Base-by-base conservation (phyloP, 345 rosid species). In the Xanthoceras sorbifolium region DNA sequence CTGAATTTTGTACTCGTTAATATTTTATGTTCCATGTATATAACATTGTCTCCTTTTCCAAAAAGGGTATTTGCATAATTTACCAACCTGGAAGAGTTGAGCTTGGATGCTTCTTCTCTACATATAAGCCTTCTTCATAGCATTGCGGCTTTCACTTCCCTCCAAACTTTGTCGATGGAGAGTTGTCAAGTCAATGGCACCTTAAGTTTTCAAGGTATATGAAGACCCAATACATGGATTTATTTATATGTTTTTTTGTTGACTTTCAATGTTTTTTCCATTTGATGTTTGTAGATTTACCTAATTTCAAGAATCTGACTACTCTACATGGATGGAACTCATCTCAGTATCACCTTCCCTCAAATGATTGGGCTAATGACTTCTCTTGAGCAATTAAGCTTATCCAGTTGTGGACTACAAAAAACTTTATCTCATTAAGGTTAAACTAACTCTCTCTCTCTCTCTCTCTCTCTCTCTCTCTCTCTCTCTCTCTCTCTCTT, bases 301-400 rank as follows among this genome's bases (percentile, higher is more conserved):
- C 34, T 1, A 38, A 12, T 36, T 67, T 2, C 55, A 54, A 42
- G n/a, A 76, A 66, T 26, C 2, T 76, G 46, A 42, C 0, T 2
- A 0, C 2, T 48, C 4, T 34, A 50, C 9, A 75, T 20, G 11
- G 14, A 52, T 36, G 38, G 2, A 2, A 0, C 46, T 11, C 9
- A 3, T 10, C 0, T 42, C 3, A 14, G 10, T 42, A 1, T 42
- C 3, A 10, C 0, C 15, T 0, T 42, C 46, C 46, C 10, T 10
- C 46, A 42, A 42, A 42, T 42, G 3, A 0, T 11, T 0, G 3
- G 54, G 4, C 6, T 11, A 2, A 50, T 72, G 77, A 66, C 74
- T 18, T 74, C 82, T 34, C 78, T 74, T 1, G 68, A 34, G 59
- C 40, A 31, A 63, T 34, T 79, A 4, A 68, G 75, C 0, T 0